phyloP scores from a whole-genome alignment of 2,329 filamentous ascomycete species.

The Penicillium paneum region DNA sequence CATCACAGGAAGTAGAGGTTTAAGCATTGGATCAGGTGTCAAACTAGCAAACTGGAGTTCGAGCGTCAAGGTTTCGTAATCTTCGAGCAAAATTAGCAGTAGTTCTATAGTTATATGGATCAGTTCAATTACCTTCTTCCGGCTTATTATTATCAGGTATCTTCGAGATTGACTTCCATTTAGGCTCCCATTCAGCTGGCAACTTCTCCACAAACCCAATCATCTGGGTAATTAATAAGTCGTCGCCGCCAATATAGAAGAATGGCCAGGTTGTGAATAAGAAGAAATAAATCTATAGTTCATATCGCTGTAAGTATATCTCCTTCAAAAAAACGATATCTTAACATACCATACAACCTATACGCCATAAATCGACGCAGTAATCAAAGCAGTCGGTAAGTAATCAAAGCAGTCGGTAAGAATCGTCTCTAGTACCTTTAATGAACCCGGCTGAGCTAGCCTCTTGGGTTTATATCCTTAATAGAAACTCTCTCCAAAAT shows the following conservation, averaged over 20 bases:
- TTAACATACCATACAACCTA: slow-evolving; percentile 21
- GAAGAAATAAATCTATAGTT: slow-evolving; percentile 21
- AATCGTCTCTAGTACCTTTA: too few relatives aligned
- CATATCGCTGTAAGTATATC: too few relatives aligned
- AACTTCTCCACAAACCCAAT: slow-evolving; percentile 21
- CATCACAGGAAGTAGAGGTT: slow-evolving; percentile 16
- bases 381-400: slow-evolving; percentile 24
- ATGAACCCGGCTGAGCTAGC: too few relatives aligned
- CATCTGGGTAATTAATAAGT: slow-evolving; percentile 19
- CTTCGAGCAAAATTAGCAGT: too few relatives aligned
- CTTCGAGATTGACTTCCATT: slow-evolving; percentile 15
- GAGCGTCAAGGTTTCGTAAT: slow-evolving; percentile 1
- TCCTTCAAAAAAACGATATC: too few relatives aligned
- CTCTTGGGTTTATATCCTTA: too few relatives aligned
- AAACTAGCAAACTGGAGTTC: slow-evolving; percentile 11
- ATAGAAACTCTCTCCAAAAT: too few relatives aligned
- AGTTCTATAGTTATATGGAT: background rate
- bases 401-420: slow-evolving; percentile 24
- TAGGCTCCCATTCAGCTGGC: slow-evolving; percentile 19
- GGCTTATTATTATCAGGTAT: slow-evolving; percentile 2
- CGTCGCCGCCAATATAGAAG: slow-evolving; percentile 15
- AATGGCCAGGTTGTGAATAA: slow-evolving; percentile 19
- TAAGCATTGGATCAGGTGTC: slow-evolving; percentile 11
- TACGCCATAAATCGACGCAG: slow-evolving; percentile 34
- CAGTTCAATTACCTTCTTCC: background rate